These are phyloP conservation scores for Coelastrella sp. DNA, from an alignment of 139 green algal genomes.

Conservation along the genomic window DNA sequence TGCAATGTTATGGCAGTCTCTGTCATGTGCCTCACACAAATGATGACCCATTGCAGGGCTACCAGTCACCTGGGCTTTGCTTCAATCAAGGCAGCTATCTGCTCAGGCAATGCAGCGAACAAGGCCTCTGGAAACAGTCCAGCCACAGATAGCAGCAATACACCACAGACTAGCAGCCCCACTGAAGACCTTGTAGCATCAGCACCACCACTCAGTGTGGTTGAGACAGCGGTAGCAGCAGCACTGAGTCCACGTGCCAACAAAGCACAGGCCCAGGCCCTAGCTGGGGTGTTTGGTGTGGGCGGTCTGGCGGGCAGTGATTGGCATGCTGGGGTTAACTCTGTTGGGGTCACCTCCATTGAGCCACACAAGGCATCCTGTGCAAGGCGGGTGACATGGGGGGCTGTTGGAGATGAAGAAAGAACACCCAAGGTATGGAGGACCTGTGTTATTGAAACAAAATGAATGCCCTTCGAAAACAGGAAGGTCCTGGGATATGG, in stretches of 20 bases:
- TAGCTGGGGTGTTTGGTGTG: conserved; percentile 31
- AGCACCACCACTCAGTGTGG: not conserved
- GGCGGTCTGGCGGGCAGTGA: not conserved
- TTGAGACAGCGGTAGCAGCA: conserved; percentile 19
- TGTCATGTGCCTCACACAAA: too few species aligned
- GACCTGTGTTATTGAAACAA: too few species aligned
- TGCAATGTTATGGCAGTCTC: too few species aligned
- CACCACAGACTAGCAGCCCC: not conserved
- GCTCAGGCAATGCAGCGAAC: conserved; percentile 7
- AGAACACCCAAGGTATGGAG: not conserved
- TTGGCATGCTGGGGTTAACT: not conserved
- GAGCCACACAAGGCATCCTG: not conserved
- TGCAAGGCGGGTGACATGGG: conserved; percentile 19
- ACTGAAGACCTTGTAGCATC: not conserved
- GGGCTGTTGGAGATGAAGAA: not conserved
- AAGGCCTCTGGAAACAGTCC: not conserved
- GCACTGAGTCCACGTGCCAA: conserved; percentile 22
- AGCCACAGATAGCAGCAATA: conserved; percentile 21
- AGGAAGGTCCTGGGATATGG: too few species aligned
- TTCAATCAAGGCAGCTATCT: conserved; percentile 38
- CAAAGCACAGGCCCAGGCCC: conserved; percentile 22
- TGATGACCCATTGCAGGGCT: conserved; percentile 1
- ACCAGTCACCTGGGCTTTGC: conserved; percentile 27
- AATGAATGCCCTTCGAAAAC: too few species aligned
- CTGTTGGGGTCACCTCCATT: not conserved